Percentiles rank a stretch among this genome's conserved stretches.
Conservation (phyloP, 2,329 filamentous ascomycete genomes). For the Penicillium oxalicum region DNA sequence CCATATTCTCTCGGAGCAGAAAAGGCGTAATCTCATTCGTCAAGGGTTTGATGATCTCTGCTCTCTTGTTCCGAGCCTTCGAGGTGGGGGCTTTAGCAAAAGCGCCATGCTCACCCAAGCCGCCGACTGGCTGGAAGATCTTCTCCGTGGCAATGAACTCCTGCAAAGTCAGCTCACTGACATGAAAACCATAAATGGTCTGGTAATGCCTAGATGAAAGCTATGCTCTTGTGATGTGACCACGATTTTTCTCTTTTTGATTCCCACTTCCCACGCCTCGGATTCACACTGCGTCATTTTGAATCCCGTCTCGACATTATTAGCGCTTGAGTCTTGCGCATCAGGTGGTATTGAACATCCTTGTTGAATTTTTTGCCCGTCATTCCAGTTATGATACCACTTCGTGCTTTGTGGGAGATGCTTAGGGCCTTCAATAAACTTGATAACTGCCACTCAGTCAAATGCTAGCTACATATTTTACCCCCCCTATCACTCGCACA, state of each 20-base stretch:
- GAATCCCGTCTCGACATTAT: no score
- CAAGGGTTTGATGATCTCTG: conserved; percentile 77
- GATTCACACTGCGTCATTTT: background rate
- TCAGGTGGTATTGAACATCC: no score
- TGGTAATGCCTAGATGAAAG: conserved; percentile 32
- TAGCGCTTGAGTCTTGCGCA: no score
- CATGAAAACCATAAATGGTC: conserved; percentile 36
- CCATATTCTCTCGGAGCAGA: conserved; percentile 82
- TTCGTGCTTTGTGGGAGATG: conserved; percentile 6
- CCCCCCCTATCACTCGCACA: no score
- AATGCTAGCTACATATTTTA: background rate
- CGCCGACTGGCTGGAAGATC: conserved; percentile 69
- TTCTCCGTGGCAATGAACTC: conserved; percentile 62
- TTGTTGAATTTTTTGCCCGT: background rate
- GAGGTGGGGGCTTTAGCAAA: conserved; percentile 73
- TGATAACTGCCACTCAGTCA: background rate
- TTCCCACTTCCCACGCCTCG: background rate
- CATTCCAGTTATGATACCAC: conserved; percentile 16
- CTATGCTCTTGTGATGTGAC: conserved; percentile 13
- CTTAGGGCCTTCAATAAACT: background rate
- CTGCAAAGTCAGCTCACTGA: conserved; percentile 51
- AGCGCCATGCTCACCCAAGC: conserved; percentile 70
- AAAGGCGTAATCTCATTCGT: conserved; percentile 73
- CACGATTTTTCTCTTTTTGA: conserved; percentile 11
- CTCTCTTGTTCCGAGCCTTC: conserved; percentile 67